Percentiles rank a stretch among this genome's conserved stretches.
Conservation (phyloP, 2,329 filamentous ascomycete genomes). For the Ophiostoma angusticollis region DNA sequence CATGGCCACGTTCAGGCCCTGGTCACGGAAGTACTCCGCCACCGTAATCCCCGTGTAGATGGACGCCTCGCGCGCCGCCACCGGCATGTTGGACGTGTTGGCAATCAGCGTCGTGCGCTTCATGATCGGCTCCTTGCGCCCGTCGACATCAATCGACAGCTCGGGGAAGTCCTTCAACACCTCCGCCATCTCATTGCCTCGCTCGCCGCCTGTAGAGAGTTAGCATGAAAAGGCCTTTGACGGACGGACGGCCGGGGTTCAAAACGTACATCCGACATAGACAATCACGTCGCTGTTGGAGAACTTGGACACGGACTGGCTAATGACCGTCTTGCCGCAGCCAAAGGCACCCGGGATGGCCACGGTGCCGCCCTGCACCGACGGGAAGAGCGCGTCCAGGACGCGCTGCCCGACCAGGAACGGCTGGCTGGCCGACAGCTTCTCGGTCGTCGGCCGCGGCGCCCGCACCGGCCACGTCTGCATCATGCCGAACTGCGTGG, state of each 20-base stretch:
- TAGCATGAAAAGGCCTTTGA: neutral
- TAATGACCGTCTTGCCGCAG: constrained; percentile 98
- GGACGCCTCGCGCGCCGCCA: constrained; percentile 93
- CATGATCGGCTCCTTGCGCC: constrained; percentile 97
- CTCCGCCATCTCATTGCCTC: constrained; percentile 99
- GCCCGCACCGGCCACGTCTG: constrained; percentile 97
- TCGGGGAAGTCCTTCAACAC: constrained; percentile 99
- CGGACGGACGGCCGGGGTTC: no score
- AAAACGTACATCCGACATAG: constrained; percentile 56
- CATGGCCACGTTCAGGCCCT: constrained; percentile 96
- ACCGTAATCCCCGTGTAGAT: constrained; percentile 96
- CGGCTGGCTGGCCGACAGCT: constrained; percentile 74
- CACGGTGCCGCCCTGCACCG: constrained; percentile 92
- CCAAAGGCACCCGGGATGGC: constrained; percentile 98
- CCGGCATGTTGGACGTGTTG: constrained; percentile 99
- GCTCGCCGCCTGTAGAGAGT: constrained; percentile 41
- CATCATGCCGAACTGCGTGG: constrained; percentile 94
- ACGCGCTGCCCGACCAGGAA: constrained; percentile 97
- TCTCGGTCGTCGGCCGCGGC: constrained; percentile 82
- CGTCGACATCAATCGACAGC: constrained; percentile 86
- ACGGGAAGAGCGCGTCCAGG: constrained; percentile 88
- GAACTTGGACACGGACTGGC: constrained; percentile 97
- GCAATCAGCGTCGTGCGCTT: constrained; percentile 97
- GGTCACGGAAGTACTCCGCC: constrained; percentile 92
- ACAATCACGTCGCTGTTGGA: constrained; percentile 99